Conservation (phyloP, 306 rosid species). For the Alnus rubra region DNA sequence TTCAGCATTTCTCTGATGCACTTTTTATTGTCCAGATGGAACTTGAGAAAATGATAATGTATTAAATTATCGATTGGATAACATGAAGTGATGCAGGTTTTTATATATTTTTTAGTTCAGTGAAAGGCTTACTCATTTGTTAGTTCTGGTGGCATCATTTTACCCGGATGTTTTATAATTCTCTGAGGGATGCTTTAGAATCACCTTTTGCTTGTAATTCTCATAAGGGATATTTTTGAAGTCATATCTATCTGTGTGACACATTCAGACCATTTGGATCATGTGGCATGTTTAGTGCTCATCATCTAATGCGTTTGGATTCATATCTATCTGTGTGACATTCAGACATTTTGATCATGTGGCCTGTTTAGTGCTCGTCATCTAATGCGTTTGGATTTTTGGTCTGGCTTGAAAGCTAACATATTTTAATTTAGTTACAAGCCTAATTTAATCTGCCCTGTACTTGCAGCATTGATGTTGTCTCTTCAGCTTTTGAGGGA, state of each 20-base stretch:
- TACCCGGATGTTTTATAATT: not conserved
- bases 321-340: not conserved
- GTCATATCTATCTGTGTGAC: not conserved
- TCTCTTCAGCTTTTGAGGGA: conserved; percentile 81
- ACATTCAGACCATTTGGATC: too few species aligned
- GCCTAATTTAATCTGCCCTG: not conserved
- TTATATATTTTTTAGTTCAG: too few species aligned
- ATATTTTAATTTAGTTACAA: not conserved
- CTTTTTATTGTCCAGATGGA: not conserved
- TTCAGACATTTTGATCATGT: not conserved
- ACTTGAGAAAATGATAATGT: not conserved
- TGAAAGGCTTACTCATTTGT: not conserved
- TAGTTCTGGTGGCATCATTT: not conserved
- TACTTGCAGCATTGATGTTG: conserved; percentile 69
- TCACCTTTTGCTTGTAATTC: not conserved
- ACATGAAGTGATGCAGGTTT: not conserved
- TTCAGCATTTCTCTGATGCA: not conserved
- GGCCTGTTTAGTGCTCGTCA: not conserved
- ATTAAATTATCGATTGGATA: not conserved
- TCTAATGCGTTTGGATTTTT: not conserved
- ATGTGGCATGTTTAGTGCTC: too few species aligned
- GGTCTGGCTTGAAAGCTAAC: not conserved
- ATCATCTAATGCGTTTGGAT: too few species aligned
- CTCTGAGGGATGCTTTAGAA: not conserved
- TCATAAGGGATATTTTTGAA: not conserved